A percentile compares a stretch with the other conserved stretches of the same genome.
phyloP scores from a whole-genome alignment of 176 grass and related monocot species.

The Triticum aestivum region DNA sequence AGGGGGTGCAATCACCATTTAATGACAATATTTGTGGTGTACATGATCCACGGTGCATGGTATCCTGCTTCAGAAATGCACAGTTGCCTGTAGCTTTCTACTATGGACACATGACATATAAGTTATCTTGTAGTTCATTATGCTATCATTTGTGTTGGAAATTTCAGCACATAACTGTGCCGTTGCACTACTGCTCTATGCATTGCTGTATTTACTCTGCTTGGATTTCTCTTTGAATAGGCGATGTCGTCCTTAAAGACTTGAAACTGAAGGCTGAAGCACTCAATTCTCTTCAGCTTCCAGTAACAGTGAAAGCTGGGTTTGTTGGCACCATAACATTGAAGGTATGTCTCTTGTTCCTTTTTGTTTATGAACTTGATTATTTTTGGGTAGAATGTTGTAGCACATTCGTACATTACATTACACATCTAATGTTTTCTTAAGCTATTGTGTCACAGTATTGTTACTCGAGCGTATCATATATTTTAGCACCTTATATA shows the following conservation, averaged over 20 bases:
- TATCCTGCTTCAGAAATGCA: background rate
- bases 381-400: constrained; percentile 16
- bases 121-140: background rate
- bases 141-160: constrained; percentile 24
- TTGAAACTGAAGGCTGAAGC: constrained; percentile 97
- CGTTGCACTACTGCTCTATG: background rate
- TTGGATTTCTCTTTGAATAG: constrained; percentile 47
- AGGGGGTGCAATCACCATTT: background rate
- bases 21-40: background rate
- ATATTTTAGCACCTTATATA: constrained; percentile 11
- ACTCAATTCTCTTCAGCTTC: constrained; percentile 90
- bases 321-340: constrained; percentile 98
- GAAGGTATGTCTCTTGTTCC: constrained; percentile 50
- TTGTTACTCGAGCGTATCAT: background rate
- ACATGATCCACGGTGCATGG: background rate
- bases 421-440: background rate
- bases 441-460: background rate
- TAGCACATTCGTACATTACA: background rate
- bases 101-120: constrained; percentile 1
- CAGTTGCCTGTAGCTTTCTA: background rate
- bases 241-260: constrained; percentile 97
- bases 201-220: constrained; percentile 29
- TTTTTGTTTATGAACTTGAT: constrained; percentile 23
- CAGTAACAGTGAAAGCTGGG: constrained; percentile 97
- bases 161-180: constrained; percentile 2